phyloP scores from a whole-genome alignment of 768 basidiomycete species.

The Amylocystis lapponica region DNA sequence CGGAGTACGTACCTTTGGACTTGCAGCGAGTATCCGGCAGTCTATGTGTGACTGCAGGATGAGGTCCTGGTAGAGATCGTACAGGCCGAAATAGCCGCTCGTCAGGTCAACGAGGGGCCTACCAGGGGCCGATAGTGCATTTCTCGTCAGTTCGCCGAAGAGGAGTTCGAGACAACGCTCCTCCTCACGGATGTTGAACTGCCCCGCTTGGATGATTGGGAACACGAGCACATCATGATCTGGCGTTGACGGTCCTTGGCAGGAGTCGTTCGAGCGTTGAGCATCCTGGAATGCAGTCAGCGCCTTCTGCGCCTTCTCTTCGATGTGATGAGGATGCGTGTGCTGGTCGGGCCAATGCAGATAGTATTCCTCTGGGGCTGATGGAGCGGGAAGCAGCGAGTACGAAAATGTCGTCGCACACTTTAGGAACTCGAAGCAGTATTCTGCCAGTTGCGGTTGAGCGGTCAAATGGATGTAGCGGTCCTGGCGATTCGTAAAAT shows the following conservation, averaged over 20 bases:
- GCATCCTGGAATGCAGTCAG: conserved; percentile 55
- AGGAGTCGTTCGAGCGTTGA: conserved; percentile 21
- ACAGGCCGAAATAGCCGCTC: conserved; percentile 92
- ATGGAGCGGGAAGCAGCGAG: conserved; percentile 32
- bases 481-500: conserved; percentile 94
- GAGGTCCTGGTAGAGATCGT: conserved; percentile 69
- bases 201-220: conserved; percentile 87
- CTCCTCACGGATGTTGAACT: conserved; percentile 83
- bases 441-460: conserved; percentile 65
- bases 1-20: conserved; percentile 61
- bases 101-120: conserved; percentile 74
- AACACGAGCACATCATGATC: conserved; percentile 59
- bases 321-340: conserved; percentile 66
- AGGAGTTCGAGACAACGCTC: conserved; percentile 55
- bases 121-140: conserved; percentile 9
- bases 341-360: conserved; percentile 64
- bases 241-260: too few species aligned
- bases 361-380: conserved; percentile 34
- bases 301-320: conserved; percentile 49
- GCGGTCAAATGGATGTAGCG: conserved; percentile 75
- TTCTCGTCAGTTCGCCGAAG: conserved; percentile 42
- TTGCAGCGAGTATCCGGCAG: conserved; percentile 76
- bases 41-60: conserved; percentile 53
- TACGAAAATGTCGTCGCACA: conserved; percentile 72
- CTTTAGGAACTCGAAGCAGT: conserved; percentile 76